Evolutionary conservation across 116 monocot genomes (phyloP).

Genomic region (Zostera marina): DNA sequence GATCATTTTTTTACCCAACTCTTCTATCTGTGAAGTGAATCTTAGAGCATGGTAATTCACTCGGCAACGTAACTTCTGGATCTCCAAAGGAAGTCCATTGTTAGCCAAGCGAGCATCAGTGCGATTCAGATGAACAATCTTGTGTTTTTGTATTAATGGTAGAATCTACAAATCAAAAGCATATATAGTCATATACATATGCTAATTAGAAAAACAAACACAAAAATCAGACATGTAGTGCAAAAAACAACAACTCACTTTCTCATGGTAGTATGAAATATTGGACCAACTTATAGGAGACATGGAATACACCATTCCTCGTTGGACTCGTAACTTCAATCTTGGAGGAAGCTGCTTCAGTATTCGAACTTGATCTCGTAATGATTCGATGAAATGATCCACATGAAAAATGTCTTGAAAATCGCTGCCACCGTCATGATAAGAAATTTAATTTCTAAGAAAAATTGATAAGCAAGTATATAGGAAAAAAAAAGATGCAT

Average conservation of each 20-base stretch:
- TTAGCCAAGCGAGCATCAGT: constrained; percentile 87
- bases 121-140: constrained; percentile 71
- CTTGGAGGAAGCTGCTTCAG: constrained; percentile 74
- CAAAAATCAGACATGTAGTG: not conserved
- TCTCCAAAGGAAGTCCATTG: constrained; percentile 68
- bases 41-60: constrained; percentile 62
- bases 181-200: not conserved
- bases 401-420: constrained; percentile 96
- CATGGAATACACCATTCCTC: constrained; percentile 59
- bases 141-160: constrained; percentile 71
- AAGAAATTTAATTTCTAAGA: not conserved
- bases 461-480: not conserved
- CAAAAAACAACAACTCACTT: constrained; percentile 18
- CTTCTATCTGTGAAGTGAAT: constrained; percentile 78
- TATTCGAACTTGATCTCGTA: constrained; percentile 91
- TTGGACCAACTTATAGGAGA: constrained; percentile 87
- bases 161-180: constrained; percentile 35
- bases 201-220: not conserved
- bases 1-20: constrained; percentile 42
- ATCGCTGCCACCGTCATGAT: constrained; percentile 30
- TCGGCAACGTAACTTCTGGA: constrained; percentile 70
- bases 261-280: constrained; percentile 63
- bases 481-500: not conserved
- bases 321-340: constrained; percentile 54
- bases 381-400: constrained; percentile 73